Evolutionary conservation across 495 filamentous ascomycete genomes (phyloP).

Genomic region (Paragyromitra xinjiangensis): DNA sequence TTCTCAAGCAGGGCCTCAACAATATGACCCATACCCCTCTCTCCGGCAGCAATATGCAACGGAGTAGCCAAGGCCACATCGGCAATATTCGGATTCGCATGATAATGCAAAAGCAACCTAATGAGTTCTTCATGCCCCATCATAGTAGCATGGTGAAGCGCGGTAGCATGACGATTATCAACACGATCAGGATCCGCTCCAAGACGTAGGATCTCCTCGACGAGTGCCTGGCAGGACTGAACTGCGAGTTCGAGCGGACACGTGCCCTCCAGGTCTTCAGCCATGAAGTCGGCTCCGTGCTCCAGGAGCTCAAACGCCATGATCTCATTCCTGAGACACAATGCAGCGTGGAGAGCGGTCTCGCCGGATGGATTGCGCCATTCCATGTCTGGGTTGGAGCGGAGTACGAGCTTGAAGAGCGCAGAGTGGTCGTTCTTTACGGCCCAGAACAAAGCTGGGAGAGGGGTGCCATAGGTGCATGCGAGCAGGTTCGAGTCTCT

Average conservation of each 20-base stretch:
- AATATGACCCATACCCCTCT: background rate
- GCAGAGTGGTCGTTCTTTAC: background rate
- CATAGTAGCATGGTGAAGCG: slow-evolving; percentile 10
- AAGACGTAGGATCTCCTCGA: background rate
- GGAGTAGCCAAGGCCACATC: background rate
- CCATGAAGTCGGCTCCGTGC: background rate
- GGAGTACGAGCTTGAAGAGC: slow-evolving; percentile 1
- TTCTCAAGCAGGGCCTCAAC: background rate
- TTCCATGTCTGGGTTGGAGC: background rate
- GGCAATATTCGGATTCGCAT: background rate
- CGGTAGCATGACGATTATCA: background rate
- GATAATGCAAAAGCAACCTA: background rate
- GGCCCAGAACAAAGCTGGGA: slow-evolving; percentile 25
- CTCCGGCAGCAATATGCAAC: slow-evolving; percentile 20
- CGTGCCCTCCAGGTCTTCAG: background rate
- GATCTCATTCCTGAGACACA: background rate
- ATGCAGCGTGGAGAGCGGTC: slow-evolving; percentile 7
- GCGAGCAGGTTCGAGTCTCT: background rate
- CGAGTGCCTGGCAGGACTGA: background rate
- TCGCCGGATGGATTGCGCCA: background rate
- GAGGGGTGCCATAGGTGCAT: background rate
- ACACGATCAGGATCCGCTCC: slow-evolving; percentile 1
- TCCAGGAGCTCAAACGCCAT: background rate
- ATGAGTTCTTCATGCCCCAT: background rate
- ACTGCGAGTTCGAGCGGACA: slow-evolving; percentile 2